phyloP scores from a whole-genome alignment of 495 filamentous ascomycete species.

The Aspergillus baeticus region DNA sequence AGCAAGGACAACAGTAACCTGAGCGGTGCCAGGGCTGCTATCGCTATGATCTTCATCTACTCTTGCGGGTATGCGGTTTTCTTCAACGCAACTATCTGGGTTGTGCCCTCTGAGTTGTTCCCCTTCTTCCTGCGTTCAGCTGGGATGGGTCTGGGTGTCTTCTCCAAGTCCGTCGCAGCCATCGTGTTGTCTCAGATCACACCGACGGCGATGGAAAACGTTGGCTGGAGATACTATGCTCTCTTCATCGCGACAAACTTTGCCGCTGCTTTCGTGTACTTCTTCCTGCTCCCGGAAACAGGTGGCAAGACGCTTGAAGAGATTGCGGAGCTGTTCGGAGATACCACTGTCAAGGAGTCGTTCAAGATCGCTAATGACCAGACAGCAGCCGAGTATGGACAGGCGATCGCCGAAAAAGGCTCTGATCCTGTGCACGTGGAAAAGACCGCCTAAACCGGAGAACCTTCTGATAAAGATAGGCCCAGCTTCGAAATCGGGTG shows the following conservation, averaged over 20 bases:
- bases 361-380: neutral
- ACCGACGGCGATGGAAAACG: constrained; percentile 35
- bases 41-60: constrained; percentile 25
- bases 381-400: neutral
- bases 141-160: constrained; percentile 21
- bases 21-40: constrained; percentile 17
- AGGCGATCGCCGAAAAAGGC: neutral
- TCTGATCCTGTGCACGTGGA: constrained; percentile 13
- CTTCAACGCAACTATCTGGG: constrained; percentile 28
- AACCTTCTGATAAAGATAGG: too few species aligned
- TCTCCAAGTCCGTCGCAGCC: constrained; percentile 18
- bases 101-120: constrained; percentile 21
- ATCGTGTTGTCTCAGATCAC: constrained; percentile 41
- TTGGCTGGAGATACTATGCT: constrained; percentile 40
- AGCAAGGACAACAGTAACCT: constrained; percentile 2
- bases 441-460: neutral
- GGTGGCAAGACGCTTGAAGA: constrained; percentile 44
- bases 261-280: constrained; percentile 34
- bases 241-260: constrained; percentile 36
- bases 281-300: constrained; percentile 48
- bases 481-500: too few species aligned
- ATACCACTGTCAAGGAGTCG: constrained; percentile 5
- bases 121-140: constrained; percentile 18
- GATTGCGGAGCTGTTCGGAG: constrained; percentile 49
- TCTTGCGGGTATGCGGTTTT: constrained; percentile 25